A percentile compares a stretch with the other conserved stretches of the same genome.
phyloP scores from a whole-genome alignment of 495 filamentous ascomycete species.

The Tuber indicum region DNA sequence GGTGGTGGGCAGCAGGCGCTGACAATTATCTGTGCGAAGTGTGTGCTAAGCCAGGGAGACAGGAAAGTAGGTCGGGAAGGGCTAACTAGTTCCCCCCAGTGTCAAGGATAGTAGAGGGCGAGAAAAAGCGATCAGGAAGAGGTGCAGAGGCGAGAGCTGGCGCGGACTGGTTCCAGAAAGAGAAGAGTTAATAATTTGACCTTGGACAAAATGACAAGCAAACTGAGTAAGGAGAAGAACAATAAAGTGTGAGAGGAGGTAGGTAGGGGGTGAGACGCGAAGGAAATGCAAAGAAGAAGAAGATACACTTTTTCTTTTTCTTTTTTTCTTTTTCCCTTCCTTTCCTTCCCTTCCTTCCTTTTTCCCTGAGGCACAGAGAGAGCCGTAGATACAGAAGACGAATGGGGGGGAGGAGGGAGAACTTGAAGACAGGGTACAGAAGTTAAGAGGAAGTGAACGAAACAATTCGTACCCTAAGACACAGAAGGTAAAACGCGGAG shows the following conservation, averaged over 20 bases:
- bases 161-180: slow-evolving; percentile 1
- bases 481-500: background rate
- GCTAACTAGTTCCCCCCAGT: background rate
- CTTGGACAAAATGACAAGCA: background rate
- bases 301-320: background rate
- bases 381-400: background rate
- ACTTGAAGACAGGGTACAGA: background rate
- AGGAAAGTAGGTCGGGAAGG: background rate
- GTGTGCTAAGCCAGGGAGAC: background rate
- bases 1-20: background rate
- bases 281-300: slow-evolving; percentile 4
- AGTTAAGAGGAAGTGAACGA: background rate
- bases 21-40: background rate
- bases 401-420: background rate
- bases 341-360: background rate
- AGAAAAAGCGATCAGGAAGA: background rate
- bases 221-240: background rate
- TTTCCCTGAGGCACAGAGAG: background rate
- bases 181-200: slow-evolving; percentile 3
- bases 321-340: background rate
- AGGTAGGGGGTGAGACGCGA: background rate
- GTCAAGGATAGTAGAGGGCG: background rate
- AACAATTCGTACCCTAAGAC: background rate
- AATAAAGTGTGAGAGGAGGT: background rate
- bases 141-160: background rate